Evolutionary conservation across 176 grass and related monocot species (phyloP).

Genomic region (Triticum urartu): DNA sequence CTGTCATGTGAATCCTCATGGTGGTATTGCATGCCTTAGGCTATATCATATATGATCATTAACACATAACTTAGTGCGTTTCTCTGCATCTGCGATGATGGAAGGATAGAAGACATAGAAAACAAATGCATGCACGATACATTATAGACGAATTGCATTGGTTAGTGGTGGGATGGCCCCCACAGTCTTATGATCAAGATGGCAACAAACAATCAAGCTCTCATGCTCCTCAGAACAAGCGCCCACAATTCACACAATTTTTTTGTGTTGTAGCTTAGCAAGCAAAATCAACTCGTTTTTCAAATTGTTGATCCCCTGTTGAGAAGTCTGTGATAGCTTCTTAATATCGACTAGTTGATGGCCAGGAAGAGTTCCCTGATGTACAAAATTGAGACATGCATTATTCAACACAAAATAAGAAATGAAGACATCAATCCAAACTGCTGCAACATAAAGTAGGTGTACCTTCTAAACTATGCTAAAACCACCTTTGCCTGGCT

Average conservation of each 20-base stretch:
- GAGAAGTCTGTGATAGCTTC: neutral
- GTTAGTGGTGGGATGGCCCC: neutral
- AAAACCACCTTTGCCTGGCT: neutral
- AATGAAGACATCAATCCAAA: neutral
- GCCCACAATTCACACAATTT: neutral
- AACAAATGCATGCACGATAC: neutral
- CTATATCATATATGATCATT: neutral
- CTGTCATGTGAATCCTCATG: neutral
- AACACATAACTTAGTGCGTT: neutral
- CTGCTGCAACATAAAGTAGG: neutral
- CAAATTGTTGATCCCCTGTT: neutral
- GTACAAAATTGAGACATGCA: neutral
- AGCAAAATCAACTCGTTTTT: neutral
- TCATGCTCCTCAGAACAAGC: neutral
- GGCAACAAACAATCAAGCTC: neutral
- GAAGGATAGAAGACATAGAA: neutral
- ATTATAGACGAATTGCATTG: neutral
- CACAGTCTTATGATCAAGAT: neutral
- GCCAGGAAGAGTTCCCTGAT: neutral
- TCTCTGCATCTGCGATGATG: fast-evolving
- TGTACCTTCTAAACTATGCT: neutral
- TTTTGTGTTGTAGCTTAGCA: neutral
- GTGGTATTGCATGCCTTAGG: neutral
- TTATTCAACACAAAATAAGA: neutral
- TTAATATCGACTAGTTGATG: neutral